Percentiles rank a stretch among this genome's conserved stretches.
Conservation (phyloP, 2,329 filamentous ascomycete genomes). For the Penicillium sp. region DNA sequence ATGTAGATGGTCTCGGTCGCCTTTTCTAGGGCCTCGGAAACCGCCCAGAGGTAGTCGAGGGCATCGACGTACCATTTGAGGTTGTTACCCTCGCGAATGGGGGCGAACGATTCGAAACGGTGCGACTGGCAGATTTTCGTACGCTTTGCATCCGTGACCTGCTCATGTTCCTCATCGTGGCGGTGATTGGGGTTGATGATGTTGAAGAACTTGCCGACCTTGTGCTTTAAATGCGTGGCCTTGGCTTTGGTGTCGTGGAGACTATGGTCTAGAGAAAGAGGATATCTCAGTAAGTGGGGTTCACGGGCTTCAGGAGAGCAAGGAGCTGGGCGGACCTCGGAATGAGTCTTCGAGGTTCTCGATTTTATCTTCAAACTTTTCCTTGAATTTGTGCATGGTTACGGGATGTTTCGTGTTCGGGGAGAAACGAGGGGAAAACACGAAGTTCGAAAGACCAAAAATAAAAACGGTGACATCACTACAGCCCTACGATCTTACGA, state of each 20-base stretch:
- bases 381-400: slow-evolving; percentile 25
- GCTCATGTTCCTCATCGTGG: slow-evolving; percentile 89
- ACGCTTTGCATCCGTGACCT: slow-evolving; percentile 75
- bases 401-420: not conserved
- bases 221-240: slow-evolving; percentile 56
- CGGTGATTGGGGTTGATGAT: slow-evolving; percentile 81
- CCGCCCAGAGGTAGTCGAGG: slow-evolving; percentile 90
- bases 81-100: slow-evolving; percentile 75
- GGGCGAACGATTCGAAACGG: slow-evolving; percentile 86
- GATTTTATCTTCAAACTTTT: slow-evolving; percentile 20
- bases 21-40: slow-evolving; percentile 80
- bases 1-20: slow-evolving; percentile 95
- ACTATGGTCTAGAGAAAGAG: slow-evolving; percentile 27
- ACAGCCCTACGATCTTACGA: slow-evolving; percentile 8
- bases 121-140: slow-evolving; percentile 65
- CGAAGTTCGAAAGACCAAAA: not conserved
- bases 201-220: slow-evolving; percentile 60
- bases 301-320: not conserved
- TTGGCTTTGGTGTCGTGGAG: slow-evolving; percentile 46
- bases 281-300: not conserved
- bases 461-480: slow-evolving; percentile 10
- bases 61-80: slow-evolving; percentile 98
- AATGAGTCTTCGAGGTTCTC: slow-evolving; percentile 22
- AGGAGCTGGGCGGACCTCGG: slow-evolving; percentile 17
- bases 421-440: not conserved